These are phyloP conservation scores for Neurospora discreta DNA, from an alignment of 495 filamentous ascomycete species.

Conservation along the genomic window DNA sequence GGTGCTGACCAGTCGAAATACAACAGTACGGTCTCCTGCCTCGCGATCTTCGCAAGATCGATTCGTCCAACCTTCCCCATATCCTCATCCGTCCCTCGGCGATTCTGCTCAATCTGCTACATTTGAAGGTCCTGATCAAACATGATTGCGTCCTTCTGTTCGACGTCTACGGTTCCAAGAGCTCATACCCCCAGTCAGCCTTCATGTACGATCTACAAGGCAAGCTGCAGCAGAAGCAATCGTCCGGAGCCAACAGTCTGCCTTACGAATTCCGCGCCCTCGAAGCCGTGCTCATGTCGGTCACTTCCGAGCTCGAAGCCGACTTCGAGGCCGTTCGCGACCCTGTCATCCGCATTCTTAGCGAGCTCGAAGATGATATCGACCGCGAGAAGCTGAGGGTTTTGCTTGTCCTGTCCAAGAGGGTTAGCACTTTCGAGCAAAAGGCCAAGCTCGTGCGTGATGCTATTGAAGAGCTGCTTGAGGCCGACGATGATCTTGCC, in stretches of 20 bases:
- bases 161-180: constrained; percentile 88
- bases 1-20: constrained; percentile 12
- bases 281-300: constrained; percentile 70
- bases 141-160: constrained; percentile 88
- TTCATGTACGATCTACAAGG: constrained; percentile 87
- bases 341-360: constrained; percentile 77
- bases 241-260: constrained; percentile 39
- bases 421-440: constrained; percentile 92
- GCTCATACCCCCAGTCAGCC: constrained; percentile 87
- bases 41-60: constrained; percentile 93
- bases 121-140: constrained; percentile 89
- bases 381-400: constrained; percentile 87
- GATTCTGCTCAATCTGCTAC: constrained; percentile 88
- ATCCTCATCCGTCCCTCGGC: constrained; percentile 91
- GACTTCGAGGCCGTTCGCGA: constrained; percentile 90
- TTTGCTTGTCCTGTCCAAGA: constrained; percentile 86
- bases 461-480: constrained; percentile 90
- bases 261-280: constrained; percentile 67
- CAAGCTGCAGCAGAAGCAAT: constrained; percentile 46
- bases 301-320: constrained; percentile 77
- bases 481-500: constrained; percentile 91
- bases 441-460: constrained; percentile 91
- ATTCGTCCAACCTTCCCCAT: constrained; percentile 93
- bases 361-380: constrained; percentile 92
- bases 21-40: constrained; percentile 84